A percentile compares a stretch with the other conserved stretches of the same genome.
Conservation (phyloP, 1,284 basidiomycete species). For the Chalciporus sp. region DNA sequence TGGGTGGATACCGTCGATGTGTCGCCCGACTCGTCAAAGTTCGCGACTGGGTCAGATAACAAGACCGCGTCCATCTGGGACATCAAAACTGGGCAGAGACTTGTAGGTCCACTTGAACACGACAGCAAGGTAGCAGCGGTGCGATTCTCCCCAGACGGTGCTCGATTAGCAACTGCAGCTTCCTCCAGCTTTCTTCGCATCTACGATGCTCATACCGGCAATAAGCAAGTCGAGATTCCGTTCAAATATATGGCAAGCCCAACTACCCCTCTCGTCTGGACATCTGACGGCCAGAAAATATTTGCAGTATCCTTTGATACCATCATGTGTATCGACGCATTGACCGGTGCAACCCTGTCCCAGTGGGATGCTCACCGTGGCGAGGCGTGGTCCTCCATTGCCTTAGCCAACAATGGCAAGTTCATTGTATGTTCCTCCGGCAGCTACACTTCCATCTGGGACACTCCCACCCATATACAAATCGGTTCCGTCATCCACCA, state of each 20-base stretch:
- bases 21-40: neutral
- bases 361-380: no score
- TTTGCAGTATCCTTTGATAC: no score
- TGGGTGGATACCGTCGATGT: neutral
- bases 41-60: neutral
- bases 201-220: neutral
- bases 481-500: slow-evolving; percentile 6
- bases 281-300: no score
- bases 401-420: no score
- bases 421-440: slow-evolving; percentile 1
- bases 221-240: no score
- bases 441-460: slow-evolving; percentile 10
- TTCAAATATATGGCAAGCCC: no score
- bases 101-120: neutral
- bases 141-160: neutral
- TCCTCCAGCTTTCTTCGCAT: neutral
- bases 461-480: neutral
- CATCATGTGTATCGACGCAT: no score
- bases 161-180: neutral
- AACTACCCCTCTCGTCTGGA: no score
- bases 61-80: neutral
- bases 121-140: neutral
- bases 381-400: no score
- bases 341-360: no score
- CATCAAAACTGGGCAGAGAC: neutral